A percentile compares a stretch with the other conserved stretches of the same genome.
These are phyloP conservation scores for Umbelopsis sp. DNA, from an alignment of 192 early-diverging fungal species.

Conservation along the genomic window DNA sequence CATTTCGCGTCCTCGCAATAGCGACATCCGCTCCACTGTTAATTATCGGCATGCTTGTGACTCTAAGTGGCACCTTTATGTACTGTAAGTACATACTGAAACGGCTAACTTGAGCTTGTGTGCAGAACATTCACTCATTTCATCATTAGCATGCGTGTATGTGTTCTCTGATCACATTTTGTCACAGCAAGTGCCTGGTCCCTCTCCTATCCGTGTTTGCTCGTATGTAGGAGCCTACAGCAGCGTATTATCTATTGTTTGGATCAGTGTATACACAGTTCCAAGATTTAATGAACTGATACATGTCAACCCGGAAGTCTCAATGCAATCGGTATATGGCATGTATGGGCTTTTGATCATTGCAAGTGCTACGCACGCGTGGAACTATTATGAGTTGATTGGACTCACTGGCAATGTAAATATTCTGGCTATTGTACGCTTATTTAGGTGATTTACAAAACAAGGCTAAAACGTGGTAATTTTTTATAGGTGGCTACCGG, in stretches of 20 bases:
- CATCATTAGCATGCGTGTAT: constrained; percentile 53
- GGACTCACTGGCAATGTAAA: constrained; percentile 53
- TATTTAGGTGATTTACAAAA: background rate
- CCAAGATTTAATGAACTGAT: constrained; percentile 52
- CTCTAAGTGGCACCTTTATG: constrained; percentile 55
- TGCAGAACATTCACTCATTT: background rate
- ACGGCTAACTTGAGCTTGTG: background rate
- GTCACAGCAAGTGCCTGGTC: constrained; percentile 41
- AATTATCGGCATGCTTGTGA: constrained; percentile 56
- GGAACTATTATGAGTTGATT: constrained; percentile 60
- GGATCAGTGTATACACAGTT: constrained; percentile 53
- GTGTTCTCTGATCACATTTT: constrained; percentile 58
- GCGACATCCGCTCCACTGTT: constrained; percentile 17
- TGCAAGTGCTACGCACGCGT: constrained; percentile 50
- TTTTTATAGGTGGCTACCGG: constrained; percentile 50
- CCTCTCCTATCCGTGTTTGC: constrained; percentile 55
- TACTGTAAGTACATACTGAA: constrained; percentile 32
- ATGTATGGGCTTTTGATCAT: constrained; percentile 48
- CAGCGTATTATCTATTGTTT: constrained; percentile 45
- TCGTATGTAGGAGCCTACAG: constrained; percentile 51
- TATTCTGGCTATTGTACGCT: background rate
- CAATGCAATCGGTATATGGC: constrained; percentile 31
- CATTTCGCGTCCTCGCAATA: constrained; percentile 1
- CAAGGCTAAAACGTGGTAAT: background rate
- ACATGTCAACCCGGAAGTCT: constrained; percentile 22